phyloP scores from a whole-genome alignment of 2,329 filamentous ascomycete genomes.

The Colletotrichum simmondsii region DNA sequence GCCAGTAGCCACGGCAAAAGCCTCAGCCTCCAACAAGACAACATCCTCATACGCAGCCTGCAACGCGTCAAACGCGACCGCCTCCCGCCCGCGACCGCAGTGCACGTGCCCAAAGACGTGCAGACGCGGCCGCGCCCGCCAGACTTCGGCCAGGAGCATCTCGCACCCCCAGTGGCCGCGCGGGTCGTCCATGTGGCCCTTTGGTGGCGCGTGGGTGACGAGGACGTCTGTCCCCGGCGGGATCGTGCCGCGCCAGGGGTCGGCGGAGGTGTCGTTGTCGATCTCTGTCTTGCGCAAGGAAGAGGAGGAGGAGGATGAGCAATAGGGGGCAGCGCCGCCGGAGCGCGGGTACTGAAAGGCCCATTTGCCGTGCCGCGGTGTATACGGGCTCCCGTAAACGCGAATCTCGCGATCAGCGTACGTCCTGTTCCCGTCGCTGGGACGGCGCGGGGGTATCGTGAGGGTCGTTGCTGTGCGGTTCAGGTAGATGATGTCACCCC shows the following conservation, averaged over 20 bases:
- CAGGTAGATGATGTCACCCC: constrained; percentile 41
- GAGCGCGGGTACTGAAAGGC: constrained; percentile 52
- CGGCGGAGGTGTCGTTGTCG: background rate
- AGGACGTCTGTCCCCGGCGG: constrained; percentile 47
- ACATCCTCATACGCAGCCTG: constrained; percentile 40
- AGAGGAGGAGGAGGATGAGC: too few species aligned
- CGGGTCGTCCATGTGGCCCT: constrained; percentile 47
- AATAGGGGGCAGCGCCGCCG: too few species aligned
- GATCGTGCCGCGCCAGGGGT: constrained; percentile 42
- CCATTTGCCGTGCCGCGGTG: constrained; percentile 48
- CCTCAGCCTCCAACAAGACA: background rate
- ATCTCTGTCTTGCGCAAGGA: background rate
- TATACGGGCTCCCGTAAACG: constrained; percentile 49
- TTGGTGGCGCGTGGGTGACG: constrained; percentile 51
- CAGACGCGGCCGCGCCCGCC: constrained; percentile 44
- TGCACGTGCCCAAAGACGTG: constrained; percentile 53
- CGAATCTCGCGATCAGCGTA: constrained; percentile 34
- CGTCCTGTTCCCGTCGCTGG: background rate
- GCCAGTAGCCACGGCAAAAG: background rate
- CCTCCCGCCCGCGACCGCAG: constrained; percentile 45
- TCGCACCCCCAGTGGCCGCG: constrained; percentile 42
- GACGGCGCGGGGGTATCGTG: constrained; percentile 38
- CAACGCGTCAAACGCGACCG: constrained; percentile 42
- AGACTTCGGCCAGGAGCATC: constrained; percentile 43
- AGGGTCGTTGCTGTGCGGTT: constrained; percentile 36